A percentile compares a stretch with the other conserved stretches of the same genome.
Evolutionary conservation across 2,329 filamentous ascomycete species (phyloP).

Genomic region (Fusarium secorum): DNA sequence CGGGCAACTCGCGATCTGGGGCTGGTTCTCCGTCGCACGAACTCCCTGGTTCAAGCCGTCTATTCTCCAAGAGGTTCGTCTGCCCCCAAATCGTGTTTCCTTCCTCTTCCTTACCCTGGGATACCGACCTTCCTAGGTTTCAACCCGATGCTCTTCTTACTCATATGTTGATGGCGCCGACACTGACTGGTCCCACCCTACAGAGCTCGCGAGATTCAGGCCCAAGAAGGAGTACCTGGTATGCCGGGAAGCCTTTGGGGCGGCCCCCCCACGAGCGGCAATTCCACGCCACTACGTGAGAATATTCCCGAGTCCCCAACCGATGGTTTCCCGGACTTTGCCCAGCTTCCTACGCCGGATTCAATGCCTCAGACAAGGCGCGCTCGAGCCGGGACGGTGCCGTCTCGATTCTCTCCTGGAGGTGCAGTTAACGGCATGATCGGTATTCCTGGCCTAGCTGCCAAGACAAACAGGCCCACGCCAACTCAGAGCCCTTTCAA

Average conservation of each 20-base stretch:
- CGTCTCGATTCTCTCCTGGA: constrained; percentile 87
- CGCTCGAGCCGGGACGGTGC: constrained; percentile 92
- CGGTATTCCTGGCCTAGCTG: constrained; percentile 64
- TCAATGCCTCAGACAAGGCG: constrained; percentile 75
- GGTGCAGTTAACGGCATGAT: constrained; percentile 68
- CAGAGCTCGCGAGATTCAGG: constrained; percentile 95
- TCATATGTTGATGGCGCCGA: constrained; percentile 12
- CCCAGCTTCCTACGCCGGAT: constrained; percentile 73
- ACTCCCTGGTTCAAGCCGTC: constrained; percentile 71
- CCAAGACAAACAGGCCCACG: constrained; percentile 84
- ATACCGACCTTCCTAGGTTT: constrained; percentile 19
- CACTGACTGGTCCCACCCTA: constrained; percentile 9
- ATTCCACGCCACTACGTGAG: constrained; percentile 94
- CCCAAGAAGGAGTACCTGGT: constrained; percentile 84
- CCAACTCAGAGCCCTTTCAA: constrained; percentile 88
- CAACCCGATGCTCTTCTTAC: neutral
- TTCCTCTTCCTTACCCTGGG: neutral
- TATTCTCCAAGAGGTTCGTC: constrained; percentile 91
- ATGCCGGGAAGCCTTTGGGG: constrained; percentile 81
- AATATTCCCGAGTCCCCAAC: constrained; percentile 97
- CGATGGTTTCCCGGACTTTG: constrained; percentile 93
- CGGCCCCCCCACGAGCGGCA: constrained; percentile 93
- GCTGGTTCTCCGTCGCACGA: constrained; percentile 97
- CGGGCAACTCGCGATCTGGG: constrained; percentile 74
- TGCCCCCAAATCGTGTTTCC: constrained; percentile 21